A percentile compares a stretch with the other conserved stretches of the same genome.
Conservation (phyloP, 2,329 filamentous ascomycete genomes). For the Eurotiales sp. region DNA sequence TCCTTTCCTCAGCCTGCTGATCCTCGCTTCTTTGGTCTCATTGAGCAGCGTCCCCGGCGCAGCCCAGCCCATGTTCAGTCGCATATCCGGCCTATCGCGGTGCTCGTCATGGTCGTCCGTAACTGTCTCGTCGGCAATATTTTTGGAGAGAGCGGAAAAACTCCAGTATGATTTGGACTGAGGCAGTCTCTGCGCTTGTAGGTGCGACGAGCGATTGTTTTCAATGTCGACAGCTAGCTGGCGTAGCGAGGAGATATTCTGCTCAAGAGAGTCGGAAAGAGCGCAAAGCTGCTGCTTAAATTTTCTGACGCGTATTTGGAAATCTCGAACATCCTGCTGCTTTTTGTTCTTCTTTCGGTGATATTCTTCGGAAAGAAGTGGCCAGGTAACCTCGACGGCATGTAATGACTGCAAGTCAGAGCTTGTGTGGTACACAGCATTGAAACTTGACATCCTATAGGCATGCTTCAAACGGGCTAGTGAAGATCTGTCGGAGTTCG, state of each 20-base stretch:
- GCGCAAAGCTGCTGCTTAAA: constrained; percentile 3
- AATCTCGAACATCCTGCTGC: not conserved
- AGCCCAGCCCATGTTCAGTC: constrained; percentile 7
- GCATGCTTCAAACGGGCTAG: not conserved
- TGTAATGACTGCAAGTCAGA: constrained; percentile 6
- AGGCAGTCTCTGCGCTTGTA: constrained; percentile 22
- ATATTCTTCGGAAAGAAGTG: not conserved
- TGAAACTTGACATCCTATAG: constrained; percentile 6
- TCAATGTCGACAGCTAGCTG: constrained; percentile 9
- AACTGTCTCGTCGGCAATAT: constrained; percentile 5
- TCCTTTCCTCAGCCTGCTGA: constrained; percentile 30
- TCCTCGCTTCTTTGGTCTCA: constrained; percentile 34
- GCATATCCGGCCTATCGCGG: not conserved
- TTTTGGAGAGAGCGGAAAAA: constrained; percentile 26
- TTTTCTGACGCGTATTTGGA: not conserved
- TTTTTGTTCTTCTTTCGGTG: not conserved
- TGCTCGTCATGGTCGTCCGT: constrained; percentile 11
- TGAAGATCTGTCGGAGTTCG: constrained; percentile 7
- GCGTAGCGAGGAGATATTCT: not conserved
- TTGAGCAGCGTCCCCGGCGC: constrained; percentile 16
- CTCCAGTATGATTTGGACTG: constrained; percentile 39
- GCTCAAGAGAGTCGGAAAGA: not conserved
- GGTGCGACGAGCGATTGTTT: constrained; percentile 17
- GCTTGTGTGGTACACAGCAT: not conserved
- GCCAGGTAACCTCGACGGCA: constrained; percentile 3